These are phyloP conservation scores for Boehmeria nivea DNA, from an alignment of 306 rosid genomes.

Conservation along the genomic window DNA sequence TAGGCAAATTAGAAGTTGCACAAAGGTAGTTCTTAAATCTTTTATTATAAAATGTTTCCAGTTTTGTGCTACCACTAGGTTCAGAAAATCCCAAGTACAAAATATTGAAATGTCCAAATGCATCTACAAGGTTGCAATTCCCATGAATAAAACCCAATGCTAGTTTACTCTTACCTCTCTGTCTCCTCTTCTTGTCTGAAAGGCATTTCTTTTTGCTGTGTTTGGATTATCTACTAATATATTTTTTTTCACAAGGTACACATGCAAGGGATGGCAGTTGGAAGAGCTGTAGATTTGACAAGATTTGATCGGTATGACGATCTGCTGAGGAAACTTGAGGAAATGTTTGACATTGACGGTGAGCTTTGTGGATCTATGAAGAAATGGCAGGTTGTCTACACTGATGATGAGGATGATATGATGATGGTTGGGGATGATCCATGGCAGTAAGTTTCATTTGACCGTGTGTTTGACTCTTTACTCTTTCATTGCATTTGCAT, in stretches of 20 bases:
- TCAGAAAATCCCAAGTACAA: too few species aligned
- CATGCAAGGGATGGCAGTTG: slow-evolving; percentile 99
- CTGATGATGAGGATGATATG: slow-evolving; percentile 94
- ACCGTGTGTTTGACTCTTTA: slow-evolving; percentile 1
- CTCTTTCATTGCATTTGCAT: not conserved
- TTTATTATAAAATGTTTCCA: not conserved
- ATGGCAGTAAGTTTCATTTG: slow-evolving; percentile 72
- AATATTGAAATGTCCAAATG: too few species aligned
- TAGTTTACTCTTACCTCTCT: not conserved
- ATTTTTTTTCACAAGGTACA: slow-evolving; percentile 53
- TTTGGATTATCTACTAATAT: not conserved
- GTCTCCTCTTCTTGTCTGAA: not conserved
- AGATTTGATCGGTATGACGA: slow-evolving; percentile 71
- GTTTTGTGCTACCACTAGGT: not conserved
- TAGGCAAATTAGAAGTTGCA: slow-evolving; percentile 95
- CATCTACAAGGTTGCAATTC: too few species aligned
- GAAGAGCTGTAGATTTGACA: slow-evolving; percentile 92
- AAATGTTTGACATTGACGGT: slow-evolving; percentile 84
- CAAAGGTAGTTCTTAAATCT: slow-evolving; percentile 52
- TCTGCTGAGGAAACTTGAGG: slow-evolving; percentile 77
- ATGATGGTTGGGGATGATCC: slow-evolving; percentile 99
- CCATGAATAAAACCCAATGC: too few species aligned
- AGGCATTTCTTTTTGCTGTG: not conserved
- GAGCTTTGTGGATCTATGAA: slow-evolving; percentile 69
- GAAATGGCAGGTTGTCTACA: slow-evolving; percentile 90